Conservation (phyloP, 176 grass and related monocot genomes). For the Tillandsia leiboldiana region DNA sequence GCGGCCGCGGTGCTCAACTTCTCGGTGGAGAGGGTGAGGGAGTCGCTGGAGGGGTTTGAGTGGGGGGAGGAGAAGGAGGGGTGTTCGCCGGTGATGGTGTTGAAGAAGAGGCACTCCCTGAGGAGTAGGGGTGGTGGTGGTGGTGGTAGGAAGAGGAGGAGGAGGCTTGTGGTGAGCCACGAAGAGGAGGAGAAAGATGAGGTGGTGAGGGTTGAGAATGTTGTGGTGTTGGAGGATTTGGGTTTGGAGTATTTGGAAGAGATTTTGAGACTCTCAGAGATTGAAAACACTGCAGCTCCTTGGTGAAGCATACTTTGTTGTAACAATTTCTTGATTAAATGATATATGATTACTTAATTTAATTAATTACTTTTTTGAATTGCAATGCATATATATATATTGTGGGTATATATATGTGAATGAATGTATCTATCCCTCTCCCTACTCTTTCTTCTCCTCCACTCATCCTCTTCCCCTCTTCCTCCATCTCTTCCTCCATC, state of each 20-base stretch:
- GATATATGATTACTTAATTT: no score
- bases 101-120: slow-evolving; percentile 44
- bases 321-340: no score
- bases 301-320: no score
- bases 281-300: neutral
- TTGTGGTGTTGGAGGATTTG: slow-evolving; percentile 65
- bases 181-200: neutral
- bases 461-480: no score
- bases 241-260: slow-evolving; percentile 49
- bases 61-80: neutral
- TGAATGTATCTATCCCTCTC: no score
- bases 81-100: slow-evolving; percentile 38
- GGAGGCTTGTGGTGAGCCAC: neutral
- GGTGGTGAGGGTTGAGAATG: neutral
- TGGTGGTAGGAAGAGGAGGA: neutral
- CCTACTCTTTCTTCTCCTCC: no score
- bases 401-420: no score
- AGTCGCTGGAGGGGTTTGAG: slow-evolving; percentile 22
- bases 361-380: no score
- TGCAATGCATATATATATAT: no score
- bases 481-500: no score
- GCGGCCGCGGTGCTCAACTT: slow-evolving; percentile 50
- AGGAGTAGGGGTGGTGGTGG: neutral
- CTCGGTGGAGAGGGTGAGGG: slow-evolving; percentile 36
- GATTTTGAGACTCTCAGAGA: slow-evolving; percentile 18